phyloP scores from a whole-genome alignment of 345 rosid species.

The Melaleuca alternifolia region DNA sequence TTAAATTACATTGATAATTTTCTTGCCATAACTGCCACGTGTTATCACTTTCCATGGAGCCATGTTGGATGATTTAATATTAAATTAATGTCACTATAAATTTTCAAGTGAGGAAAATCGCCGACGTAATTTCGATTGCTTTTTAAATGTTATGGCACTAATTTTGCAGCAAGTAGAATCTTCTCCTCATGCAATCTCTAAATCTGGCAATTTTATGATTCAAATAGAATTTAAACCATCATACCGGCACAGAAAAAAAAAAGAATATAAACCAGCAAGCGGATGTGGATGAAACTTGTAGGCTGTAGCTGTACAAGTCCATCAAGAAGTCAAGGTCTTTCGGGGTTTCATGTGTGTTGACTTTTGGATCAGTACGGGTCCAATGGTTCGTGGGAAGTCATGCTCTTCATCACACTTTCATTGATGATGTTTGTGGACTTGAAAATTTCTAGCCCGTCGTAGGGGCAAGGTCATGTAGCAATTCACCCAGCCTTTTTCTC shows the following conservation, averaged over 20 bases:
- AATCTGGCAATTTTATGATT: not conserved
- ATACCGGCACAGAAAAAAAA: too few species aligned
- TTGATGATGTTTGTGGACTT: not conserved
- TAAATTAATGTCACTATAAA: not conserved
- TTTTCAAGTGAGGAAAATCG: too few species aligned
- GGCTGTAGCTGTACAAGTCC: not conserved
- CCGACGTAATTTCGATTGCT: fast-evolving
- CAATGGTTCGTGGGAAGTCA: not conserved
- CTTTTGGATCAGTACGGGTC: not conserved
- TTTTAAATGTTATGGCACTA: not conserved
- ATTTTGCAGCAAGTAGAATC: not conserved
- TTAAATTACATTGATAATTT: not conserved
- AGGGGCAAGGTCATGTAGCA: not conserved
- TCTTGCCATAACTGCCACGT: not conserved
- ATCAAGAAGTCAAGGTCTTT: not conserved
- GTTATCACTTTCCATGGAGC: not conserved
- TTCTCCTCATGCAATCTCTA: not conserved
- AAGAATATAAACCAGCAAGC: not conserved
- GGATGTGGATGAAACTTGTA: not conserved
- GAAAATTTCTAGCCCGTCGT: not conserved
- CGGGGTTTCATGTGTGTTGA: not conserved
- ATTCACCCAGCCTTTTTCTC: not conserved
- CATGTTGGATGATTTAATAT: not conserved
- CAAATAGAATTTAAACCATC: too few species aligned
- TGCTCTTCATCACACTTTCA: not conserved